phyloP scores from a whole-genome alignment of 306 rosid species.

The Sophora flavescens region DNA sequence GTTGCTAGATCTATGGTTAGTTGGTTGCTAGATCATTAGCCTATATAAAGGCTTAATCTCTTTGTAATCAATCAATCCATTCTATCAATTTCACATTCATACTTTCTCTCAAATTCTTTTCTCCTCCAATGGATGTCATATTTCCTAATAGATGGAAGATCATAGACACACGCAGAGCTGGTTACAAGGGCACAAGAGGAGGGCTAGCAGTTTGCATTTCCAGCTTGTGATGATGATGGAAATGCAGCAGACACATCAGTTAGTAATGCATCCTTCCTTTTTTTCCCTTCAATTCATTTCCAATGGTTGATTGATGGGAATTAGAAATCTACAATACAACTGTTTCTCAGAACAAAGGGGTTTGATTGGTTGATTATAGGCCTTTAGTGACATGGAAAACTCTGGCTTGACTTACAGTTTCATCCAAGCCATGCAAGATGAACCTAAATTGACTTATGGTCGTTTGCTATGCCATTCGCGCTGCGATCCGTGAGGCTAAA shows the following conservation, averaged over 20 bases:
- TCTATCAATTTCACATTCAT: no score
- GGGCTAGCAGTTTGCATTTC: slow-evolving; percentile 59
- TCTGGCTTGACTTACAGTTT: slow-evolving; percentile 74
- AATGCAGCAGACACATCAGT: slow-evolving; percentile 60
- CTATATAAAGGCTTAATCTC: no score
- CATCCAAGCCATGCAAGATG: slow-evolving; percentile 64
- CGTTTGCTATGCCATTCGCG: slow-evolving; percentile 61
- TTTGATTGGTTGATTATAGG: slow-evolving; percentile 51
- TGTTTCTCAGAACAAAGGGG: background rate
- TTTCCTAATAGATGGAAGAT: slow-evolving; percentile 60
- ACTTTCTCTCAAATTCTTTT: no score
- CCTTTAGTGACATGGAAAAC: slow-evolving; percentile 50
- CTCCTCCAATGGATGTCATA: no score
- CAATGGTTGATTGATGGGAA: background rate
- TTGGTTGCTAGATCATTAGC: no score
- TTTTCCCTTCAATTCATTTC: background rate
- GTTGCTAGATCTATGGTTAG: no score
- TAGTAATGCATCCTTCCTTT: slow-evolving; percentile 37
- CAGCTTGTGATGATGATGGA: slow-evolving; percentile 63
- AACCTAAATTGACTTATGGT: slow-evolving; percentile 61
- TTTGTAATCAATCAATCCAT: no score
- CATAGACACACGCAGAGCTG: slow-evolving; percentile 44
- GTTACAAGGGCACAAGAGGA: slow-evolving; percentile 61
- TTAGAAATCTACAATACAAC: background rate
- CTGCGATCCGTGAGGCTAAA: slow-evolving; percentile 54